Base-by-base conservation (phyloP, 306 rosid genomes). In the Phaseolus lunatus region DNA sequence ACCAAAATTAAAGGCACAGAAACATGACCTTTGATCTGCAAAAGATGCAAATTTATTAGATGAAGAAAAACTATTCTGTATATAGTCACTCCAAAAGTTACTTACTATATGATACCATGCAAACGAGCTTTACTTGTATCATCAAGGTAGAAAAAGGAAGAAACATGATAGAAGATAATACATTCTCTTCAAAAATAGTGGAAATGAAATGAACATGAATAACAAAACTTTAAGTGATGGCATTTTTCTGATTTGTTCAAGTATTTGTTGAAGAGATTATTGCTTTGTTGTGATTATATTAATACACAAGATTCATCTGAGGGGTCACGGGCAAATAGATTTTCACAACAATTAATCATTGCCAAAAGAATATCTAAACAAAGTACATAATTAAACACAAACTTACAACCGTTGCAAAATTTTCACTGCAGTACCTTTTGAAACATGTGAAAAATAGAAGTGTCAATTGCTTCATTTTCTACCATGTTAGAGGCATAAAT, bases 1-100 rank as follows among this genome's bases (percentile, higher is more conserved):
- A 92, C 82, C 89, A 95, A 86, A 80, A 95, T 84, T 80, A 95
- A 74, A 75, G 97, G 98, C 69, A 87, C 82, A 48, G 79, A 83
- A 2, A 27, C 67, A 68, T 85, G 89, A 75, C 88, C 87, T 70
- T 88, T 89, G 68, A 88, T 88, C 98, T 95, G 96, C 69, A 83
- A 73, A 45, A 71, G 58, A 84, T 49, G 80, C 31, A 73, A 73
- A 68, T 63, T 72, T 69, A 53, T 87, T 65, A 78, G 81, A 47
- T n/a, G 44, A 79, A 50, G 49, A 73, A n/a, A 52, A 57, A 79
- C 26, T 41, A 73, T 67, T 71, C 29, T 68, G 43, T 7, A 4
- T 14, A 4, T 50, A 35, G 39, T 73, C 70, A 41, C 66, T 70
- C 41, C 39, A 73, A 71, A 75, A 65, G 65, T 19, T 45, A 75